These are phyloP conservation scores for Trichoderma pleuroti DNA, from an alignment of 2,329 filamentous ascomycete genomes.

Conservation along the genomic window DNA sequence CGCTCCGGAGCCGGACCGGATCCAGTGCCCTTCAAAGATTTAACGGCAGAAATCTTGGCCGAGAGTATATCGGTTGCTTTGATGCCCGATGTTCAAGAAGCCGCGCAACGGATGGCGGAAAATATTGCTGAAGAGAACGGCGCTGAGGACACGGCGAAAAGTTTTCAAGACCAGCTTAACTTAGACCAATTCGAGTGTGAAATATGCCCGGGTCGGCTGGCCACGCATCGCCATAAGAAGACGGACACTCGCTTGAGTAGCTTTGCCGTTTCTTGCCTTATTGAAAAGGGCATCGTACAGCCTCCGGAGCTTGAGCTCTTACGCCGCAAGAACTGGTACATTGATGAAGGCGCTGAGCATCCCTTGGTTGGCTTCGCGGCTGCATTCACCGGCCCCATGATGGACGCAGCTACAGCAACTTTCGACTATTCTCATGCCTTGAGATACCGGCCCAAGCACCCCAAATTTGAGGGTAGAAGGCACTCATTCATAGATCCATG, in stretches of 20 bases:
- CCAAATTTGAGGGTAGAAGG: neutral
- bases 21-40: conserved; percentile 55
- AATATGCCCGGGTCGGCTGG: conserved; percentile 53
- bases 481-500: conserved; percentile 4
- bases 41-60: conserved; percentile 55
- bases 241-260: conserved; percentile 58
- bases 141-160: conserved; percentile 47
- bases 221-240: conserved; percentile 59
- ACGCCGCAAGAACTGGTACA: conserved; percentile 52
- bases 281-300: conserved; percentile 51
- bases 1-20: conserved; percentile 57
- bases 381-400: conserved; percentile 63
- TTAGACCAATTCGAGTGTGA: conserved; percentile 55
- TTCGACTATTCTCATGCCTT: conserved; percentile 25
- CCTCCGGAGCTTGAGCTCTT: conserved; percentile 56
- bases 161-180: conserved; percentile 54
- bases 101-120: conserved; percentile 42
- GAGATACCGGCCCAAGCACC: conserved; percentile 6
- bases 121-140: conserved; percentile 55
- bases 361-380: conserved; percentile 62
- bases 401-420: conserved; percentile 57
- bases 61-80: conserved; percentile 52
- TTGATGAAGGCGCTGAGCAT: conserved; percentile 61
- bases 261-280: conserved; percentile 57
- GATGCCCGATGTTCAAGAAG: conserved; percentile 43